Evolutionary conservation across 208 protist species (phyloP).

Genomic region (Lotmaria passim): DNA sequence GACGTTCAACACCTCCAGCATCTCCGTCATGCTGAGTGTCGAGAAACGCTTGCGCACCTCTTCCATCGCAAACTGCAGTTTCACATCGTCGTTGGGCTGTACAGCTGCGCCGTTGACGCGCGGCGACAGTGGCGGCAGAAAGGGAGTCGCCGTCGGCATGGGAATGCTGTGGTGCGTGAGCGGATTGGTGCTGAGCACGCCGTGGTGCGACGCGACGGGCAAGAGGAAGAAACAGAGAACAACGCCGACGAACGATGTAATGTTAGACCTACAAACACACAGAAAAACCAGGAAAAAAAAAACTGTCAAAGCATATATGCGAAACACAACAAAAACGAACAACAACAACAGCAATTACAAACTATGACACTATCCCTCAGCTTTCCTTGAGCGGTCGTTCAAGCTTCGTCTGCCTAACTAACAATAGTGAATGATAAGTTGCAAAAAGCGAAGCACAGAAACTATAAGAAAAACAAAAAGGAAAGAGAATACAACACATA

Average conservation of each 20-base stretch:
- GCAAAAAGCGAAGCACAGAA: neutral
- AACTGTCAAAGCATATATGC: too few relatives aligned
- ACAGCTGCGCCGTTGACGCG: neutral
- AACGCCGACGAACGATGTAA: too few relatives aligned
- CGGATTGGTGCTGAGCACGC: neutral
- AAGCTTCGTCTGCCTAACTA: too few relatives aligned
- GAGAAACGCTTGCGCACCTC: slow-evolving; percentile 35
- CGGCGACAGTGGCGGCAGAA: slow-evolving; percentile 12
- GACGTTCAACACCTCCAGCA: slow-evolving; percentile 17
- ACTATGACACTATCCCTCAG: too few relatives aligned
- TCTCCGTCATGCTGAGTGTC: slow-evolving; percentile 14
- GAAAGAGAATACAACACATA: neutral
- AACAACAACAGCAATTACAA: neutral
- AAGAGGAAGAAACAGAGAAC: neutral
- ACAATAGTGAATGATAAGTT: too few relatives aligned
- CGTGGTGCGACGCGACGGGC: too few relatives aligned
- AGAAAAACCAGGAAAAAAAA: too few relatives aligned
- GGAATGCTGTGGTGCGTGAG: too few relatives aligned
- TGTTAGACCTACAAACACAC: too few relatives aligned
- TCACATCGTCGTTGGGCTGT: slow-evolving; percentile 15
- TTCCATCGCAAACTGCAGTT: slow-evolving; percentile 19
- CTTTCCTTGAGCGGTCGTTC: too few relatives aligned
- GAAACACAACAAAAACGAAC: neutral
- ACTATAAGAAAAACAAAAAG: neutral
- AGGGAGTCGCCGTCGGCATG: slow-evolving; percentile 7